phyloP scores from a whole-genome alignment of 2,329 filamentous ascomycete species.

The Hypoxylon sp. region DNA sequence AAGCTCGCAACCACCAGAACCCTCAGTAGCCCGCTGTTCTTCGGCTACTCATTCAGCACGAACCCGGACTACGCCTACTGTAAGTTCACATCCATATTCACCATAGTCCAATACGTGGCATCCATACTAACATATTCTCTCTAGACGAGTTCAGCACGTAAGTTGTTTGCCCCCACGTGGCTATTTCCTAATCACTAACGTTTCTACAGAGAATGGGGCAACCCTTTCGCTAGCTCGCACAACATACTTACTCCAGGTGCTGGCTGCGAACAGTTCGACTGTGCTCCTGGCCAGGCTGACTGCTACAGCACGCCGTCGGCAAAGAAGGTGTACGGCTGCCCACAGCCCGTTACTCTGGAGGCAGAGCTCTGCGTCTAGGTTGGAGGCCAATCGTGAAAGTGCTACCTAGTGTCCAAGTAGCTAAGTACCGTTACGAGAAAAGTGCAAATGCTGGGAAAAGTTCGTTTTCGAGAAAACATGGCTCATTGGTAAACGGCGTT shows the following conservation, averaged over 20 bases:
- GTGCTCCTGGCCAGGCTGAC: conserved; percentile 53
- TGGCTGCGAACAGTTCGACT: conserved; percentile 59
- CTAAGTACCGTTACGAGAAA: not conserved
- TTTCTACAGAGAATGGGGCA: conserved; percentile 55
- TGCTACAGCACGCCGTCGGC: conserved; percentile 60
- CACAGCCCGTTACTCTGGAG: conserved; percentile 58
- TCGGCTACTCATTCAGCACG: conserved; percentile 59
- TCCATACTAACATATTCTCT: conserved; percentile 24
- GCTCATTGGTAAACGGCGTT: not conserved
- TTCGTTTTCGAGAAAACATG: not conserved
- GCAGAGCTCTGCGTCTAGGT: conserved; percentile 51
- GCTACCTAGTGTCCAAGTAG: not conserved
- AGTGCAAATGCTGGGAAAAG: not conserved
- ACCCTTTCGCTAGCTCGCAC: conserved; percentile 58
- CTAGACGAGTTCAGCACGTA: conserved; percentile 59
- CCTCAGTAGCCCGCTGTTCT: conserved; percentile 58
- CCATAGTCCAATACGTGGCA: not conserved
- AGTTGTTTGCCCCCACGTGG: conserved; percentile 29
- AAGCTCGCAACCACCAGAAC: conserved; percentile 60
- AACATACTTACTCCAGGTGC: conserved; percentile 58
- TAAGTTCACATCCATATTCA: conserved; percentile 47
- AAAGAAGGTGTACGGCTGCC: conserved; percentile 61
- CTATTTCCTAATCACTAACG: conserved; percentile 28
- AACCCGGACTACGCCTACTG: conserved; percentile 60
- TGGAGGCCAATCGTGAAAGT: not conserved